Base-by-base conservation (phyloP, 805 yeast genomes). In the Saturnispora serradocipensis region DNA sequence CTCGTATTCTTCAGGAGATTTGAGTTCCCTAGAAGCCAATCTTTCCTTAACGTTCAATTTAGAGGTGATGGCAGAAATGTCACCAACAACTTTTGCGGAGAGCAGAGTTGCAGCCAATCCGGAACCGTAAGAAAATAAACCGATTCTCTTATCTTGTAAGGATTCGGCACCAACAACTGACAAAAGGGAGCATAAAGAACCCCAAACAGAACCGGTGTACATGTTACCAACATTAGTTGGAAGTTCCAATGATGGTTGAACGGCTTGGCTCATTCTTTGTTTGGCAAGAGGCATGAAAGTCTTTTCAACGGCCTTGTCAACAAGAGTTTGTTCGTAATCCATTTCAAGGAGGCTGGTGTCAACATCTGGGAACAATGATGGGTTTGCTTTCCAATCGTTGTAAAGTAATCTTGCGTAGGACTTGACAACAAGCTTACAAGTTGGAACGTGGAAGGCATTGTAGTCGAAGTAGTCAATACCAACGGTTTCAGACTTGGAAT, bases 191-290 rank as follows among this genome's bases (percentile, higher is more conserved):
- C 91, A 77, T 54, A 93, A 77, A 7, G 96, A 80, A 35, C 95
- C 83, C 78, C 86, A 93, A 46, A 88, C 82, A 35, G 97, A 87
- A 57, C 90, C 98, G 44, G 98, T 88, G 79, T 93, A 93, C 87
- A 90, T 86, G 78, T 93, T 93, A 72, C 99, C 99, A 56, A 95
- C 88, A 72, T 91, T 91, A 57, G 98, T 91, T 65, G 98, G 91
- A 44, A 89, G 88, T 60, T 72, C 75, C 68, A 93, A 75, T 18
- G 96, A 82, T 35, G 96, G 93, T 48, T 74, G 74, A 53, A 93
- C 88, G 69, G 88, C 80, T 63, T 75, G 78, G 57, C 79, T 78
- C 56, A 81, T 74, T 56, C 74, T 71, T 54, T 78, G 82, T 76
- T 89, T 88, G 53, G 95, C 80, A 57, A 84, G 72, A 28, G 80